Evolutionary conservation across 768 basidiomycete genomes (phyloP).

Genomic region (Podaxis carcinomalis): DNA sequence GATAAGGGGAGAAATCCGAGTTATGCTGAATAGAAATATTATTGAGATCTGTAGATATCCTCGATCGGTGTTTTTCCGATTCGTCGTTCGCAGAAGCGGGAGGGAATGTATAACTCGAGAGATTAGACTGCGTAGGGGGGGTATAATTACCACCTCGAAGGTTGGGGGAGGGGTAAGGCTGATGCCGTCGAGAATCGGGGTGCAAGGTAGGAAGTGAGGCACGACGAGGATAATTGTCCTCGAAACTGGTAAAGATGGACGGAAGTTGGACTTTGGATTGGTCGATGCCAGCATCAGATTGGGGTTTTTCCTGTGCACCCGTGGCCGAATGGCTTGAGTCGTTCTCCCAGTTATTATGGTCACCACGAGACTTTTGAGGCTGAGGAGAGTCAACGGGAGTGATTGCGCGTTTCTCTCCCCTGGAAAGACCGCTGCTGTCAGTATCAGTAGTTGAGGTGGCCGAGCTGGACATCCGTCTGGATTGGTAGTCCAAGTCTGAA

Average conservation of each 20-base stretch:
- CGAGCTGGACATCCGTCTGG: conserved; percentile 76
- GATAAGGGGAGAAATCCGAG: conserved; percentile 45
- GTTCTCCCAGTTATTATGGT: conserved; percentile 30
- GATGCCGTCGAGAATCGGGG: conserved; percentile 50
- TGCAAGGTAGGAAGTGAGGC: conserved; percentile 60
- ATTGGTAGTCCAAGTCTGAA: conserved; percentile 52
- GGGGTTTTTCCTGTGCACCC: conserved; percentile 33
- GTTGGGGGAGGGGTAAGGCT: conserved; percentile 51
- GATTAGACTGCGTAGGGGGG: conserved; percentile 37
- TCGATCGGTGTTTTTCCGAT: conserved; percentile 33
- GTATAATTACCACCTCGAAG: conserved; percentile 42
- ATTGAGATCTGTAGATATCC: conserved; percentile 42
- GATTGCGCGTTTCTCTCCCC: conserved; percentile 54
- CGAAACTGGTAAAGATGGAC: conserved; percentile 68
- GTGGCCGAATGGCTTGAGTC: conserved; percentile 24
- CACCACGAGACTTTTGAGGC: conserved; percentile 44
- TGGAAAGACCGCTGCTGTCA: conserved; percentile 57
- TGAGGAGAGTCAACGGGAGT: conserved; percentile 55
- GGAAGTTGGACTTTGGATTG: conserved; percentile 64
- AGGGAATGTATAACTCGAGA: conserved; percentile 56
- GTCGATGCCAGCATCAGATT: conserved; percentile 36
- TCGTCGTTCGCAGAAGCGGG: conserved; percentile 34
- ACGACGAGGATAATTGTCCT: conserved; percentile 56
- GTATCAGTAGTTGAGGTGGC: conserved; percentile 66
- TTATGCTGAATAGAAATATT: conserved; percentile 31